Conservation (phyloP, 345 rosid genomes). For the Viola odorata region DNA sequence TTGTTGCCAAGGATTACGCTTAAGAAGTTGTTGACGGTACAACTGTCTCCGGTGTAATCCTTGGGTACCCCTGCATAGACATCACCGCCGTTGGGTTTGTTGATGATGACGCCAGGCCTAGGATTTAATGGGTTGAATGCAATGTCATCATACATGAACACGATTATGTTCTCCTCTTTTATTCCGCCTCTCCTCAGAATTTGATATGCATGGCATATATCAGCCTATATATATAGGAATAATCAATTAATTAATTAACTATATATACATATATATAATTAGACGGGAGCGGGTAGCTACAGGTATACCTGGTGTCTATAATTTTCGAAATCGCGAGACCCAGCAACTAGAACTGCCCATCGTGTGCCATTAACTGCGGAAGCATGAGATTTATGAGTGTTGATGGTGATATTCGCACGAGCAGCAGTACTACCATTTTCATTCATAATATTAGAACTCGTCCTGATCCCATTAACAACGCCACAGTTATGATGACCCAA, state of each 20-base stretch:
- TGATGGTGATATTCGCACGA: not conserved
- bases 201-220: slow-evolving; percentile 74
- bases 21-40: slow-evolving; percentile 37
- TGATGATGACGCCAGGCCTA: slow-evolving; percentile 55
- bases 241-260: not conserved
- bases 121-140: slow-evolving; percentile 44
- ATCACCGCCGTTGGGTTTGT: slow-evolving; percentile 48
- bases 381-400: not conserved
- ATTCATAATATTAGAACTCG: too few relatives aligned
- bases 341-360: slow-evolving; percentile 79
- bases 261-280: not conserved
- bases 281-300: not conserved
- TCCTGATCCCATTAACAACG: not conserved
- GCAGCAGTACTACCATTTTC: not conserved
- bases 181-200: slow-evolving; percentile 45
- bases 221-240: slow-evolving; percentile 34
- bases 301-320: slow-evolving; percentile 70
- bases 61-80: slow-evolving; percentile 66
- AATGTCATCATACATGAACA: slow-evolving; percentile 79
- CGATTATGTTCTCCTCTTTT: slow-evolving; percentile 64
- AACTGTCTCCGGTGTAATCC: slow-evolving; percentile 48
- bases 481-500: too few relatives aligned
- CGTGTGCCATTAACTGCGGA: slow-evolving; percentile 21
- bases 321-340: slow-evolving; percentile 41
- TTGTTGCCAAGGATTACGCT: slow-evolving; percentile 52